Percentiles rank a stretch among this genome's conserved stretches.
phyloP scores from a whole-genome alignment of 805 yeast species.

The Starmerella sirachaensis region DNA sequence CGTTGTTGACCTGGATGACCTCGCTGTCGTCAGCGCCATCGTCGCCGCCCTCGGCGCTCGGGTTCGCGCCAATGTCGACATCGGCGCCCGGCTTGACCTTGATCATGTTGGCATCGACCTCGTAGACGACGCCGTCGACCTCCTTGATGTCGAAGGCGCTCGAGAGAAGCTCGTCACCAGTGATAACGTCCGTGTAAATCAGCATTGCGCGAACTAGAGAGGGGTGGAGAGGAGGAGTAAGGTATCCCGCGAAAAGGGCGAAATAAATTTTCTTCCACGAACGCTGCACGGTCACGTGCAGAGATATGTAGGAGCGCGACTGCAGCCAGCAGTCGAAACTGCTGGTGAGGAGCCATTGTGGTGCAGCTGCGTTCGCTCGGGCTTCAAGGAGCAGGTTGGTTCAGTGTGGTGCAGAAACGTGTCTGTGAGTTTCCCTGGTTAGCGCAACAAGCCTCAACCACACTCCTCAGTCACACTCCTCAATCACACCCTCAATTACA shows the following conservation, averaged over 20 bases:
- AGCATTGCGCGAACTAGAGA: constrained; percentile 24
- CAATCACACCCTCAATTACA: no score
- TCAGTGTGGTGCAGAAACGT: no score
- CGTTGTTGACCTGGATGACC: constrained; percentile 91
- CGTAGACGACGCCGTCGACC: constrained; percentile 88
- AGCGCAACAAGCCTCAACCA: no score
- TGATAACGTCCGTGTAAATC: constrained; percentile 56
- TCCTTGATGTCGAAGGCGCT: constrained; percentile 86
- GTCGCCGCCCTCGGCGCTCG: constrained; percentile 91
- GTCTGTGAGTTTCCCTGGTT: no score
- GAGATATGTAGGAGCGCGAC: no score
- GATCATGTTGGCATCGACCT: constrained; percentile 92
- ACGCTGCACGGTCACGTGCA: no score
- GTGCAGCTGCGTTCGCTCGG: no score
- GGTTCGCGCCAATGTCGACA: constrained; percentile 98
- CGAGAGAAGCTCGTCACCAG: constrained; percentile 86
- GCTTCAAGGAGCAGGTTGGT: no score
- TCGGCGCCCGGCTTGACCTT: constrained; percentile 74
- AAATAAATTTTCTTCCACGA: constrained; percentile 3
- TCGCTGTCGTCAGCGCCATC: constrained; percentile 78
- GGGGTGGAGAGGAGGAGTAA: constrained; percentile 1
- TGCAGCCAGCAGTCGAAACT: no score
- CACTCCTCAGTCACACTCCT: no score
- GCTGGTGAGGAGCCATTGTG: no score
- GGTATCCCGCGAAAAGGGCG: no score